Evolutionary conservation across 2,329 filamentous ascomycete species (phyloP).

Genomic region (Dendrostoma leiphaemia): DNA sequence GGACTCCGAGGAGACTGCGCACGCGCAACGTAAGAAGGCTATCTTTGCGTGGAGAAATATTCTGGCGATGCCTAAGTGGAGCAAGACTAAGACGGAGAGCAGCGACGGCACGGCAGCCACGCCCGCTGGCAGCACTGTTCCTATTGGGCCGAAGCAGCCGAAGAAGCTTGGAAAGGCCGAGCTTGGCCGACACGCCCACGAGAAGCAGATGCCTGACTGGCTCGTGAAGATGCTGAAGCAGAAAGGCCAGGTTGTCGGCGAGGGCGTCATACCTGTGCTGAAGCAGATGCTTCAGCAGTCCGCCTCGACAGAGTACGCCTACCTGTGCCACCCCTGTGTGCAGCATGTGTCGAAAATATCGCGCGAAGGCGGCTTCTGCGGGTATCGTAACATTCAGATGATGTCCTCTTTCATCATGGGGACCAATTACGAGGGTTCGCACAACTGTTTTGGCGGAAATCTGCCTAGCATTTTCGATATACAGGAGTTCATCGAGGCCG

Average conservation of each 20-base stretch:
- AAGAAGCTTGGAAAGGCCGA: conserved; percentile 50
- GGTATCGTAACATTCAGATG: conserved; percentile 95
- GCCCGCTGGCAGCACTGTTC: not conserved
- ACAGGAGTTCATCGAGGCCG: conserved; percentile 81
- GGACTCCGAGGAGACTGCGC: conserved; percentile 9
- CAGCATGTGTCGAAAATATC: conserved; percentile 79
- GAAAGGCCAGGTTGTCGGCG: conserved; percentile 53
- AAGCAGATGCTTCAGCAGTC: conserved; percentile 64
- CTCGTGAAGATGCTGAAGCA: conserved; percentile 61
- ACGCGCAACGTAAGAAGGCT: conserved; percentile 12
- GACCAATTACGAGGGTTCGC: conserved; percentile 52
- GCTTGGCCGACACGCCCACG: conserved; percentile 69
- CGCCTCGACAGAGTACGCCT: conserved; percentile 64
- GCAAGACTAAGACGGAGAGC: conserved; percentile 10
- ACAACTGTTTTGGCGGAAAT: conserved; percentile 54
- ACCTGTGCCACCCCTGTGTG: conserved; percentile 74
- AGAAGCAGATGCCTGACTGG: conserved; percentile 72
- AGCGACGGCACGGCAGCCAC: not conserved
- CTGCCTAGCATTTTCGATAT: conserved; percentile 78
- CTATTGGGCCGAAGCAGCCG: conserved; percentile 8
- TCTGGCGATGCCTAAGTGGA: conserved; percentile 15
- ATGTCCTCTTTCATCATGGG: conserved; percentile 74
- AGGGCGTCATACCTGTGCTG: conserved; percentile 63
- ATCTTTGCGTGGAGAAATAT: conserved; percentile 18
- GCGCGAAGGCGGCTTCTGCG: conserved; percentile 88